A percentile compares a stretch with the other conserved stretches of the same genome.
phyloP scores from a whole-genome alignment of 306 rosid genomes.

The Purshia tridentata region DNA sequence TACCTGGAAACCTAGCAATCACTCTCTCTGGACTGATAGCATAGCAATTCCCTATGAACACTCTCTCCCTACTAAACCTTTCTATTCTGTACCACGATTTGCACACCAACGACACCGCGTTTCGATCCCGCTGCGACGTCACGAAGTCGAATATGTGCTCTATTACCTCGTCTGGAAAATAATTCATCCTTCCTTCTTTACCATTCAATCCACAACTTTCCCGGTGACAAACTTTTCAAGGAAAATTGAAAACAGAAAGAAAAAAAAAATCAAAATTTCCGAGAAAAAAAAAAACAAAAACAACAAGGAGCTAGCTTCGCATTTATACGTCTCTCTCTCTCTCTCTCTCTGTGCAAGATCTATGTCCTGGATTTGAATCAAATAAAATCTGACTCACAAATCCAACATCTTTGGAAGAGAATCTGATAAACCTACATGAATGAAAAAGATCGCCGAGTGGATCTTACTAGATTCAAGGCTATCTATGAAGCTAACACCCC shows the following conservation, averaged over 20 bases:
- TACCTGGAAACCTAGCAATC: slow-evolving; percentile 60
- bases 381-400: background rate
- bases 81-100: slow-evolving; percentile 81
- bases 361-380: background rate
- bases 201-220: slow-evolving; percentile 29
- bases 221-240: slow-evolving; percentile 5
- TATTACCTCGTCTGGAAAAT: slow-evolving; percentile 90
- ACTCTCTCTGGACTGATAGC: slow-evolving; percentile 76
- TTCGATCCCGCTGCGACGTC: slow-evolving; percentile 71
- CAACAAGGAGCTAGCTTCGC: background rate
- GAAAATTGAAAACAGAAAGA: background rate
- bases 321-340: background rate
- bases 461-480: background rate
- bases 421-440: slow-evolving; percentile 3
- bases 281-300: background rate
- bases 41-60: slow-evolving; percentile 87
- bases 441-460: slow-evolving; percentile 7
- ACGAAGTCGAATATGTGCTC: slow-evolving; percentile 80
- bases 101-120: slow-evolving; percentile 83
- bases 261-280: slow-evolving; percentile 14
- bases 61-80: slow-evolving; percentile 60
- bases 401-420: slow-evolving; percentile 1
- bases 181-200: slow-evolving; percentile 57
- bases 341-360: slow-evolving; percentile 1
- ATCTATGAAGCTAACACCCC: background rate